Evolutionary conservation across 345 rosid species (phyloP), one percentile per base, ranked within the genome.

Genomic region (Camelina hispida): DNA sequence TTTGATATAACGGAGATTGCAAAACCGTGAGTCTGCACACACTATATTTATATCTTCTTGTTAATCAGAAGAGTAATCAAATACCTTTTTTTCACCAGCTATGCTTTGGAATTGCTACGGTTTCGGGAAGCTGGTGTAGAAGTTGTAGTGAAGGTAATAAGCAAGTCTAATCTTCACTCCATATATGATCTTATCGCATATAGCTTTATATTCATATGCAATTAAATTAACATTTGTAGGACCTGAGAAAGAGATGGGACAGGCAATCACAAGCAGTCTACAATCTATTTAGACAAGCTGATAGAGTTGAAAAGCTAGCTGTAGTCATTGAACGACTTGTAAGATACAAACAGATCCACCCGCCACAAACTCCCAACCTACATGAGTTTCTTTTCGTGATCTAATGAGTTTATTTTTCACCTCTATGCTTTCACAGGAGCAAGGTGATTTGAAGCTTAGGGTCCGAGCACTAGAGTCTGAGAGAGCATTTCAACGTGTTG

Each of bases 1-100:
- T 94, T 94, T 76, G 98, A 94, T 75, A 94, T 94, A 53, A 94
- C 97, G 4, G 98, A 94, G 84, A 94, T 94, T 76, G 96, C 98
- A 37, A 94, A 91, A 81, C 98, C 97, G 97, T 94, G 77, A 87
- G 96, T 80, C 71, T 73, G 46, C 51, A 42, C 9, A n/a, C 58
- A 12, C 20, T 52, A 61, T 53, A 47, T 20, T 44, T 20, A 17
- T 20, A 17, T 60, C 7, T 44, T 57, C 14, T 52, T 46, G 56
- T 51, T 6, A 46, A 37, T 55, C 56, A 76, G 76, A 82, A 52
- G 51, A 30, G 28, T 48, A 69, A 66, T 77, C 53, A 72, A 40
- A 68, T 62, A 76, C 43, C 48, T 53, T 62, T 72, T 76, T 75
- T 75, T 69, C 43, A 75, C 65, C 77, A 95, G 99, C 32, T 95